Conservation (phyloP, 2,329 filamentous ascomycete species). For the Pseudogymnoascus sp. region DNA sequence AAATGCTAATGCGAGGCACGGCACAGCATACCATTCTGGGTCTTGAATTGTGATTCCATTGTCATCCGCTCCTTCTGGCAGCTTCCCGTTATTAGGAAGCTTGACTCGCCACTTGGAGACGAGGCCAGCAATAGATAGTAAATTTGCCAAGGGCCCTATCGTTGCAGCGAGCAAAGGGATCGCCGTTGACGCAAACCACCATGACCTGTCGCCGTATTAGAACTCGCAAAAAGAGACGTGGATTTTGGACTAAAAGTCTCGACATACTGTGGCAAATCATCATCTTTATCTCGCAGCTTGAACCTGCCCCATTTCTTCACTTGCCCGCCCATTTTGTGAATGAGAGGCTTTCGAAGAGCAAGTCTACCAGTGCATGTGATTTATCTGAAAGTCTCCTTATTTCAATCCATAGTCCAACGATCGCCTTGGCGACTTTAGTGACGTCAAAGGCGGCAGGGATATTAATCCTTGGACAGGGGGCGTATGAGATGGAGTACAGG, state of each 20-base stretch:
- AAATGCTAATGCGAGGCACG: neutral
- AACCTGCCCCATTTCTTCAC: constrained; percentile 19
- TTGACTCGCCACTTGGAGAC: constrained; percentile 55
- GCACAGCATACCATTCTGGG: constrained; percentile 47
- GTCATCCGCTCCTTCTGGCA: constrained; percentile 39
- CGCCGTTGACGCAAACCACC: constrained; percentile 36
- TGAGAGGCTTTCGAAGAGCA: neutral
- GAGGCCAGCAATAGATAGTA: constrained; percentile 59
- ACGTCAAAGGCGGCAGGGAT: constrained; percentile 6
- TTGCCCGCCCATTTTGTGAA: neutral
- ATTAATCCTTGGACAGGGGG: neutral
- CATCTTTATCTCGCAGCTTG: constrained; percentile 28
- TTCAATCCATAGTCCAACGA: constrained; percentile 1
- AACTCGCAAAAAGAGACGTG: neutral
- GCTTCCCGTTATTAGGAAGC: constrained; percentile 38
- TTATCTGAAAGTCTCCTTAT: neutral
- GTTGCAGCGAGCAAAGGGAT: constrained; percentile 58
- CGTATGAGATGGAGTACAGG: neutral
- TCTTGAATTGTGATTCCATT: constrained; percentile 48
- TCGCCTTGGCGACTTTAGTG: neutral
- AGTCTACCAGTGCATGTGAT: constrained; percentile 8
- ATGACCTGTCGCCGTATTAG: constrained; percentile 23
- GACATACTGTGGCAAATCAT: constrained; percentile 29
- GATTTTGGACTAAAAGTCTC: neutral
- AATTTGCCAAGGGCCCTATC: constrained; percentile 62